Evolutionary conservation across 1,284 basidiomycete genomes (phyloP).

Genomic region (Thelephora terrestris): DNA sequence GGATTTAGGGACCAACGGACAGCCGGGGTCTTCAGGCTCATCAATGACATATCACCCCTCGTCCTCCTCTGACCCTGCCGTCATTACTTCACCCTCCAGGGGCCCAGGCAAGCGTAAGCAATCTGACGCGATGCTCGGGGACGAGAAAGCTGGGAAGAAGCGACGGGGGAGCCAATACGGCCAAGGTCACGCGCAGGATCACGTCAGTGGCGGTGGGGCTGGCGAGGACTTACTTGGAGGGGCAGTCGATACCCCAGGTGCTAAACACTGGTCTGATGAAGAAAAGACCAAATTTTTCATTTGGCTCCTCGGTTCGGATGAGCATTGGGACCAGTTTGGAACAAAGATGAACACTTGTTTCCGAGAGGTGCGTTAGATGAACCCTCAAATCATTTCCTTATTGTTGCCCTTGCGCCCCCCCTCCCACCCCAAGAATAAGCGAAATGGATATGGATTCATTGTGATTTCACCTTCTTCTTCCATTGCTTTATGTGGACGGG

Average conservation of each 20-base stretch:
- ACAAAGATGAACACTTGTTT: conserved; percentile 72
- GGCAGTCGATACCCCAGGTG: conserved; percentile 26
- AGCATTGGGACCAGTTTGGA: conserved; percentile 62
- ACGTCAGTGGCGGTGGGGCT: conserved; percentile 10
- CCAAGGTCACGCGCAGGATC: conserved; percentile 1
- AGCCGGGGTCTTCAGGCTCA: too few relatives aligned
- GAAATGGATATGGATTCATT: neutral
- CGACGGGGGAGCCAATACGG: neutral
- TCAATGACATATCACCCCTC: too few relatives aligned
- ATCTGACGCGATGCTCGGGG: neutral
- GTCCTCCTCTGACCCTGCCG: too few relatives aligned
- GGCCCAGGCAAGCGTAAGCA: neutral
- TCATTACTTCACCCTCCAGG: too few relatives aligned
- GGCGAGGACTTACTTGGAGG: conserved; percentile 1
- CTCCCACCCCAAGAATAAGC: too few relatives aligned
- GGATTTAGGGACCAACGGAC: too few relatives aligned
- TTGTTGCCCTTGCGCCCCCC: neutral
- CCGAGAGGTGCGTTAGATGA: conserved; percentile 43
- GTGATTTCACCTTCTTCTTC: neutral
- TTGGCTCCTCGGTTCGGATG: conserved; percentile 68
- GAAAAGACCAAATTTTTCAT: conserved; percentile 63
- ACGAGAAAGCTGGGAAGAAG: neutral
- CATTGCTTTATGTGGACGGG: neutral
- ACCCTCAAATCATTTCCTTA: neutral
- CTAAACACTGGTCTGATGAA: conserved; percentile 73